Conservation (phyloP, 2,329 filamentous ascomycete genomes). For the Fusarium concolor region DNA sequence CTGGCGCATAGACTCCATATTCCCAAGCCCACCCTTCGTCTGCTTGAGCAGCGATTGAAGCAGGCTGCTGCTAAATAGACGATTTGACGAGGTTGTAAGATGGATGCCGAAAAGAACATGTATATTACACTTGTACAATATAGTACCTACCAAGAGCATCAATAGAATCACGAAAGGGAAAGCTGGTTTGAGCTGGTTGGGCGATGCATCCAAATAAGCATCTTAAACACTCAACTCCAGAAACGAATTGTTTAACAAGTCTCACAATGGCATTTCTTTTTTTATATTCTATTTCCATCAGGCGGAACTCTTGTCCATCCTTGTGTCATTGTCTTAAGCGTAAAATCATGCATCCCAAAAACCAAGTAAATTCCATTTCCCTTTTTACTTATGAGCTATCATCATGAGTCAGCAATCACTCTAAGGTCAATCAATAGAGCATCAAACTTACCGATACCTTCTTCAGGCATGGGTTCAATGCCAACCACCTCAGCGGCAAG, state of each 20-base stretch:
- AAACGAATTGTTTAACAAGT: slow-evolving; percentile 21
- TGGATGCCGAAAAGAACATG: slow-evolving; percentile 26
- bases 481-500: slow-evolving; percentile 49
- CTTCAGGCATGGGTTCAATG: slow-evolving; percentile 45
- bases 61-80: slow-evolving; percentile 39
- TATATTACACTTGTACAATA: slow-evolving; percentile 45
- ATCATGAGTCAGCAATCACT: slow-evolving; percentile 16
- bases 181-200: slow-evolving; percentile 20
- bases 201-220: slow-evolving; percentile 7
- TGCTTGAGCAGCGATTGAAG: slow-evolving; percentile 66
- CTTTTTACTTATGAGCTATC: slow-evolving; percentile 44
- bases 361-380: neutral
- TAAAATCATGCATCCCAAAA: slow-evolving; percentile 22
- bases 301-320: slow-evolving; percentile 9
- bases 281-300: slow-evolving; percentile 29
- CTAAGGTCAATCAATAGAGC: too few relatives aligned
- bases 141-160: slow-evolving; percentile 33
- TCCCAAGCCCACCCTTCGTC: slow-evolving; percentile 71
- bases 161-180: slow-evolving; percentile 25
- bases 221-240: slow-evolving; percentile 36
- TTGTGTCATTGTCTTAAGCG: slow-evolving; percentile 44
- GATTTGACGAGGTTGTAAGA: slow-evolving; percentile 29
- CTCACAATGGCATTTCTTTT: slow-evolving; percentile 23
- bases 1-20: slow-evolving; percentile 82
- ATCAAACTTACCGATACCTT: slow-evolving; percentile 45